Base-by-base conservation (phyloP, 1,284 basidiomycete species). In the Volvariella surrecta region DNA sequence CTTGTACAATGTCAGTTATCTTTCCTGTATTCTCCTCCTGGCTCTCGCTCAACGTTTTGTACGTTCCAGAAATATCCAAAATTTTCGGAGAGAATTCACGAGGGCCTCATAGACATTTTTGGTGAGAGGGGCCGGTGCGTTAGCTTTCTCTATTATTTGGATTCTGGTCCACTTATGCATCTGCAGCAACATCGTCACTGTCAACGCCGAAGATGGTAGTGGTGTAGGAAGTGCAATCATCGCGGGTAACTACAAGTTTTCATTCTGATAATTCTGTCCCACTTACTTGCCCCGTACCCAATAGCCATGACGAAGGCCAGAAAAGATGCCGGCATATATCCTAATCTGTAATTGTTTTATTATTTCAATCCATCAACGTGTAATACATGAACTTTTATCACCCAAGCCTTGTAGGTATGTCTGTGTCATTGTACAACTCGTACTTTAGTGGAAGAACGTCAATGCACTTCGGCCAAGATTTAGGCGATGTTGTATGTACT, bases 171-270 rank as follows among this genome's bases (percentile, higher is more conserved):
- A 15, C 19, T 41, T 40, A 30, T 18, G 15, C 18, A 11, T 40
- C 41, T 20, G 9, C 46, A 85, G 84, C 53, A 89, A 88, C 54
- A 90, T 97, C 54, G 64, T 82, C 24, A 95, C 92, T 0, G 78
- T 89, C 60, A 90, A 92, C 54, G 93, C 93, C 13, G 93, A 97
- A 60, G 93, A 96, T 57, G 93, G 93, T 42, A 91, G 87, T 49
- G 93, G 93, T 53, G 92, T 96, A 32, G 93, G 93, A n/a, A 89
- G 86, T 52, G 92, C 91, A 2, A 93, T 97, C 59, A 95, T 97
- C 52, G 93, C 91, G 28, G 88, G 89, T 87, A 48, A 52, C 20
- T 8, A 18, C 7, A 4, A 39, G 8, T 10, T 43, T 34, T 6
- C 39, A 42, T 20, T 42, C 44, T 28, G 24, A 6, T 6, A 28